These are phyloP conservation scores for Scedosporium aurantiacum DNA, from an alignment of 2,329 filamentous ascomycete genomes.

Conservation along the genomic window DNA sequence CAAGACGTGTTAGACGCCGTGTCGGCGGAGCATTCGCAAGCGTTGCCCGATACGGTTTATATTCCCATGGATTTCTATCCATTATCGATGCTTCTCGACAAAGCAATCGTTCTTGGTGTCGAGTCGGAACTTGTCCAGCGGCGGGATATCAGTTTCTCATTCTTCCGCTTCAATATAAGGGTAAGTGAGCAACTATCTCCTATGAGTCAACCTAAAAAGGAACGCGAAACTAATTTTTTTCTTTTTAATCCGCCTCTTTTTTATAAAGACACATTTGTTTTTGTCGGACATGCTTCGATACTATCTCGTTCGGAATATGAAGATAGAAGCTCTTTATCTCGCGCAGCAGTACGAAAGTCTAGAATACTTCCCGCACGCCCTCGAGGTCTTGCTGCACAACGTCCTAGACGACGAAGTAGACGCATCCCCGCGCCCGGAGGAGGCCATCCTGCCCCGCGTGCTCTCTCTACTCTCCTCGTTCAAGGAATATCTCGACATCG, in stretches of 20 bases:
- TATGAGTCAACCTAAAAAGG: background rate
- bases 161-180: constrained; percentile 77
- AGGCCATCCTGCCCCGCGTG: constrained; percentile 53
- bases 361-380: constrained; percentile 83
- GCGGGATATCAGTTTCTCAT: constrained; percentile 81
- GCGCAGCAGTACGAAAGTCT: constrained; percentile 78
- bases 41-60: constrained; percentile 63
- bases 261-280: constrained; percentile 71
- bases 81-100: constrained; percentile 73
- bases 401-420: constrained; percentile 94
- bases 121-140: constrained; percentile 91
- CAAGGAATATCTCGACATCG: constrained; percentile 82
- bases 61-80: constrained; percentile 94
- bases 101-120: constrained; percentile 80
- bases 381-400: constrained; percentile 85
- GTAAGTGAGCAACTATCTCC: constrained; percentile 38
- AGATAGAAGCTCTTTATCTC: constrained; percentile 68
- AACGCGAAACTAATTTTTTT: background rate
- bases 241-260: background rate
- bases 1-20: constrained; percentile 69
- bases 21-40: constrained; percentile 52
- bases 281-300: constrained; percentile 77
- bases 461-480: constrained; percentile 59
- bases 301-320: constrained; percentile 64
- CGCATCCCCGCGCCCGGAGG: constrained; percentile 47